A percentile compares a stretch with the other conserved stretches of the same genome.
phyloP scores from a whole-genome alignment of 2,329 filamentous ascomycete genomes.

The Claviceps digitariae region DNA sequence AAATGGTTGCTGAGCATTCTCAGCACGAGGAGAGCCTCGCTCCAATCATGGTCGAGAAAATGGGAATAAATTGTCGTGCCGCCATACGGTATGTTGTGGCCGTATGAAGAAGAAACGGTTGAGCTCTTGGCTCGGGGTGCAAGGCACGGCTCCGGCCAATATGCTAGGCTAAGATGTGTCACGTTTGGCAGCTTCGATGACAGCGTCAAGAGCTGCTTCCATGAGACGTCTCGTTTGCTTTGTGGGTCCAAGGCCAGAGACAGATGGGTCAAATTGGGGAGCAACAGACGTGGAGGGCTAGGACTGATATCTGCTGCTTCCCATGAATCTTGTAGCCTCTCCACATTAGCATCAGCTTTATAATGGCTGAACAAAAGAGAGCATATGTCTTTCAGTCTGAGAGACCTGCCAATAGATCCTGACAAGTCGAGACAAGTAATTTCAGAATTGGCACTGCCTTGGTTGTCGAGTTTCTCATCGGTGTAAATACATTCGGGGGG shows the following conservation, averaged over 20 bases:
- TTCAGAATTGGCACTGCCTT: conserved; percentile 15
- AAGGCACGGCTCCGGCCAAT: conserved; percentile 48
- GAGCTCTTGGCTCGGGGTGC: conserved; percentile 38
- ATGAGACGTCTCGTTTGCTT: conserved; percentile 28
- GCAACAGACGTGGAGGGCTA: conserved; percentile 23
- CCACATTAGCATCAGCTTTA: conserved; percentile 6
- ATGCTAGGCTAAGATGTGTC: conserved; percentile 47
- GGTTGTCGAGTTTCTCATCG: conserved; percentile 15
- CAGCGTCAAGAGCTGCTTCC: conserved; percentile 44
- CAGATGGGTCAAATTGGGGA: conserved; percentile 47
- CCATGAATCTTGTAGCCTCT: conserved; percentile 38
- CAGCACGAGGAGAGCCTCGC: conserved; percentile 42
- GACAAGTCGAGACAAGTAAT: conserved; percentile 41
- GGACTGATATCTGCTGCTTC: conserved; percentile 26
- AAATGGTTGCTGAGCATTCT: conserved; percentile 38
- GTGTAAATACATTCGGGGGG: conserved; percentile 16
- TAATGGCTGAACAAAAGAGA: conserved; percentile 34
- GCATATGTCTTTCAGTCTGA: conserved; percentile 38
- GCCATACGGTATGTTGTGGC: conserved; percentile 34
- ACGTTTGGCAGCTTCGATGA: conserved; percentile 37
- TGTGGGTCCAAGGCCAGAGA: conserved; percentile 38
- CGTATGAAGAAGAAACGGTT: conserved; percentile 31
- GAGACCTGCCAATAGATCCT: conserved; percentile 34
- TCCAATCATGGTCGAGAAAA: conserved; percentile 43
- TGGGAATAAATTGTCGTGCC: conserved; percentile 46